Base-by-base conservation (phyloP, 2,329 filamentous ascomycete species). In the Zasmidium cellare region DNA sequence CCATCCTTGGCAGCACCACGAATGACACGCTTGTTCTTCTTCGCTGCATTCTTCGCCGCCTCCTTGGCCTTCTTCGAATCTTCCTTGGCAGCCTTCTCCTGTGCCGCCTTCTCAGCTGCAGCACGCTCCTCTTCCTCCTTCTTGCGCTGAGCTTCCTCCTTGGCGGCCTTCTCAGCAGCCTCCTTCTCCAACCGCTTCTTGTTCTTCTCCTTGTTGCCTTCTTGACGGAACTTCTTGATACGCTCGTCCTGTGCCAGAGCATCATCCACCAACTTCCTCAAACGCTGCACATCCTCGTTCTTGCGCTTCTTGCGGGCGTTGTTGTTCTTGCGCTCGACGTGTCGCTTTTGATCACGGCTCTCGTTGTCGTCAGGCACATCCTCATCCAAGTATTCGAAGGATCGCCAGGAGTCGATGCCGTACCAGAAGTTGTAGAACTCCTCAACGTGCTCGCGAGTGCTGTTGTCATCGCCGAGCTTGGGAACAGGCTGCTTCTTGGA, bases 351-450 rank as follows among this genome's bases (percentile, higher is more conserved):
- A 80, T 97, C 93, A 76, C 94, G 92, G 82, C 92, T 96, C 81
- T 97, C 94, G 76, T 94, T 96, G 82, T 99, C 94, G 72, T 99
- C 94, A 44, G 94, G 94, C 25, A 99, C 93, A 74, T 99, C 94
- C 82, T 99, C 94, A 73, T 99, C 94, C 59, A 96, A 89, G 78
- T 99, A 99, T 80, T 99, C 94, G 71, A 99, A 99, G 2, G 90
- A 87, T 61, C 94, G 85, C 94, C 94, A 99, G 76, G 89, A 94
- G 83, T 99, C 94, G 71, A 99, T 96, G 84, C 93, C 96, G 84
- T 97, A 99, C 88, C 90, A 99, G 83, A 97, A 99, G 84, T 99
- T 96, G 85, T 99, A 99, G 78, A 99, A 99, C 54, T 82, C 81
- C 73, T 97, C 92, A 48, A 99, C 94, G 9, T 96, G 88, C 72